phyloP scores from a whole-genome alignment of 2,329 filamentous ascomycete genomes.

The Xylaria polymorpha region DNA sequence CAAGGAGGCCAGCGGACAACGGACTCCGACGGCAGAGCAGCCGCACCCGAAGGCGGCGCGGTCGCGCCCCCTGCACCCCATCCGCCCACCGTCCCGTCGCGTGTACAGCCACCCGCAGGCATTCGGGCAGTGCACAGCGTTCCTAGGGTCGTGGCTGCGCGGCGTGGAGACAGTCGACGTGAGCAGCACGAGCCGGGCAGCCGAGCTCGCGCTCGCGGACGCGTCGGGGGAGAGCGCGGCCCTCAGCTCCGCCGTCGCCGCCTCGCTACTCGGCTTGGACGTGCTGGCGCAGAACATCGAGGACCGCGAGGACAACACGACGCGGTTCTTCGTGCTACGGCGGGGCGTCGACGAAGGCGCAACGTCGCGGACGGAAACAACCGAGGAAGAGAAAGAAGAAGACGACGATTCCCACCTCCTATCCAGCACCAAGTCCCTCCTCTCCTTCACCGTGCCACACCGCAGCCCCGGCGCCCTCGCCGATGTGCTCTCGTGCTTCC shows the following conservation, averaged over 20 bases:
- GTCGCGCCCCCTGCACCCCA: constrained; percentile 60
- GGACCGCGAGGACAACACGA: constrained; percentile 80
- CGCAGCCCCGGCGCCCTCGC: constrained; percentile 83
- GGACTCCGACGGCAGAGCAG: constrained; percentile 59
- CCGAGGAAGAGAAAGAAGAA: constrained; percentile 3
- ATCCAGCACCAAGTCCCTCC: constrained; percentile 72
- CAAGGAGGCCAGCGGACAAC: constrained; percentile 50
- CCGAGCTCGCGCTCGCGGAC: constrained; percentile 76
- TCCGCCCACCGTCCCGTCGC: constrained; percentile 72
- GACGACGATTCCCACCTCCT: constrained; percentile 37
- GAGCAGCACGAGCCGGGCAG: constrained; percentile 83
- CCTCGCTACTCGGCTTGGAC: constrained; percentile 72
- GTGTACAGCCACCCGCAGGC: constrained; percentile 96
- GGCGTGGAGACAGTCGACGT: constrained; percentile 84
- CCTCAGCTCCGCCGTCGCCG: constrained; percentile 81
- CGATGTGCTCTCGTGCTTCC: constrained; percentile 82
- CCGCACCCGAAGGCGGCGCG: constrained; percentile 45
- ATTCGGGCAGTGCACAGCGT: constrained; percentile 87
- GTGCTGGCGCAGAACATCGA: constrained; percentile 77
- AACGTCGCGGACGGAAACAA: too few relatives aligned
- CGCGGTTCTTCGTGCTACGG: constrained; percentile 78
- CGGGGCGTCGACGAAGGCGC: constrained; percentile 30
- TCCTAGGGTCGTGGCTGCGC: constrained; percentile 76
- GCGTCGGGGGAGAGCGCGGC: constrained; percentile 71
- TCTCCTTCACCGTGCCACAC: constrained; percentile 87